Percentiles rank a stretch among this genome's conserved stretches.
Conservation (phyloP, 805 yeast genomes). For the Yamadazyma phyllophila region DNA sequence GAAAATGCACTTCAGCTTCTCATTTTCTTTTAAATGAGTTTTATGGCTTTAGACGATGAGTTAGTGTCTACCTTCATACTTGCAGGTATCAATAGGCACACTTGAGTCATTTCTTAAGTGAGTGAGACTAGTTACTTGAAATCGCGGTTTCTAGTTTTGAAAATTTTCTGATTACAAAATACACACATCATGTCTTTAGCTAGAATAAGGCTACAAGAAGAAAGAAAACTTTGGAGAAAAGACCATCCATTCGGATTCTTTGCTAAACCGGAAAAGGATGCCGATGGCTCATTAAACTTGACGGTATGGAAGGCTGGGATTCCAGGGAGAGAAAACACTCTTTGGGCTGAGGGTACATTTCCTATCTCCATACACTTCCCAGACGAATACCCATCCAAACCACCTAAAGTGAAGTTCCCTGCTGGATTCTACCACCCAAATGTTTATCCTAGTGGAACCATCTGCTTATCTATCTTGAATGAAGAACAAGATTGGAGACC, state of each 20-base stretch:
- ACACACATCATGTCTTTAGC: conserved; percentile 51
- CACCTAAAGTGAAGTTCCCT: conserved; percentile 91
- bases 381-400: conserved; percentile 92
- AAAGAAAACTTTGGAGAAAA: conserved; percentile 96
- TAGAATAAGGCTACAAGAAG: conserved; percentile 85
- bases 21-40: too few species aligned
- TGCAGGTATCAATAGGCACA: background rate
- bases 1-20: too few species aligned
- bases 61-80: too few species aligned
- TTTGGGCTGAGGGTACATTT: conserved; percentile 89
- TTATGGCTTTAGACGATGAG: too few species aligned
- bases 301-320: conserved; percentile 92
- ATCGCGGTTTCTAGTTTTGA: background rate
- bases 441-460: conserved; percentile 95
- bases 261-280: conserved; percentile 82
- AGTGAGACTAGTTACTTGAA: background rate
- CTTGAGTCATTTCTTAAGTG: background rate
- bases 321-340: conserved; percentile 85
- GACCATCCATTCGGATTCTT: conserved; percentile 97
- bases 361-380: conserved; percentile 83
- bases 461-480: conserved; percentile 87
- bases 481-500: conserved; percentile 99
- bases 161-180: background rate
- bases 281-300: conserved; percentile 81
- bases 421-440: conserved; percentile 94